These are phyloP conservation scores for Penicillium longicatenatum DNA, from an alignment of 495 filamentous ascomycete genomes.

Conservation along the genomic window DNA sequence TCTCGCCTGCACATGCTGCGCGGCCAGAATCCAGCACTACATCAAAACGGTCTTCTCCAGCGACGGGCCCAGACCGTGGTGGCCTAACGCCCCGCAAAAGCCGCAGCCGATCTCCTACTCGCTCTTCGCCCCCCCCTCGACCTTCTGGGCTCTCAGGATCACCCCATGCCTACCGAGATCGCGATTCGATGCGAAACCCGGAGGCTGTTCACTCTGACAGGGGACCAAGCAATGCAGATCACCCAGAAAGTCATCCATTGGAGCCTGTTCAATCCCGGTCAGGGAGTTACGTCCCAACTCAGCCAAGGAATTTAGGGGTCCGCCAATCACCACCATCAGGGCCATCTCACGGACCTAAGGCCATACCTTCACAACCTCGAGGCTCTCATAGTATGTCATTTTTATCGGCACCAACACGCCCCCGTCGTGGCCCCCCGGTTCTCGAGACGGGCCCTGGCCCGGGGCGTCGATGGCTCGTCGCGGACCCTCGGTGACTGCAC, in stretches of 20 bases:
- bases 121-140: conserved; percentile 13
- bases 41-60: conserved; percentile 36
- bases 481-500: conserved; percentile 30
- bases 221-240: conserved; percentile 1
- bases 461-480: conserved; percentile 42
- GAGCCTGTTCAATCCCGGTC: conserved; percentile 12
- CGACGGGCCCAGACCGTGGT: conserved; percentile 24
- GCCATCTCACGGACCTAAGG: conserved; percentile 47
- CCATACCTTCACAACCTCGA: conserved; percentile 50
- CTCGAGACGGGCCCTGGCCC: conserved; percentile 39
- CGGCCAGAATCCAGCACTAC: conserved; percentile 24
- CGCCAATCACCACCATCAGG: conserved; percentile 48
- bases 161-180: conserved; percentile 18
- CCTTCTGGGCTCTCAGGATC: conserved; percentile 9
- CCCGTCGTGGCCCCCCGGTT: conserved; percentile 48
- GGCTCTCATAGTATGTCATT: conserved; percentile 48
- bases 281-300: conserved; percentile 30
- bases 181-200: conserved; percentile 10
- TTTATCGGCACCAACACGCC: conserved; percentile 61
- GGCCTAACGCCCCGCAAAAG: conserved; percentile 13
- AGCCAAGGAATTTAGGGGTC: conserved; percentile 38
- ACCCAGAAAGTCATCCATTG: conserved; percentile 2
- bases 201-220: neutral
- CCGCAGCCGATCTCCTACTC: conserved; percentile 26
- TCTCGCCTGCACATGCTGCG: conserved; percentile 26